Percentiles rank a stretch among this genome's conserved stretches.
phyloP scores from a whole-genome alignment of 805 yeast genomes.

The Isabelozyma heimii region DNA sequence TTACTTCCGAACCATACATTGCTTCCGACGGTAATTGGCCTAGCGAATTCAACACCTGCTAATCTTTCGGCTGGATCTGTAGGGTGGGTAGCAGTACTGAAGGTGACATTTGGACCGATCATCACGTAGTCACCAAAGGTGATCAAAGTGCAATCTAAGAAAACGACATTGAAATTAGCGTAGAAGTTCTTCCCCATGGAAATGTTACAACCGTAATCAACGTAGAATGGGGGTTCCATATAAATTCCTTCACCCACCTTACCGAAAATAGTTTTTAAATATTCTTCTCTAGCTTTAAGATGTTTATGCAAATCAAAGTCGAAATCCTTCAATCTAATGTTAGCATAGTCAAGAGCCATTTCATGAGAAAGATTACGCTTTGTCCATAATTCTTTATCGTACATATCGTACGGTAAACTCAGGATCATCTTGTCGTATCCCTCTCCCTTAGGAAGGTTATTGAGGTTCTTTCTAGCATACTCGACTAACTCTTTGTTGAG shows the following conservation, averaged over 20 bases:
- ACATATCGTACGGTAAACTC: conserved; percentile 44
- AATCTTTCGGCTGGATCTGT: conserved; percentile 45
- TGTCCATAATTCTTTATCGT: conserved; percentile 21
- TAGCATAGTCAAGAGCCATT: conserved; percentile 29
- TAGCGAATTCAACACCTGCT: conserved; percentile 50
- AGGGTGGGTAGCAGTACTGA: conserved; percentile 67
- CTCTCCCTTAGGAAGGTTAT: conserved; percentile 31
- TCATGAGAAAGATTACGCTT: conserved; percentile 34
- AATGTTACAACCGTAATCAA: conserved; percentile 68
- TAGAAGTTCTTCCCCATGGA: conserved; percentile 57
- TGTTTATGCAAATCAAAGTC: conserved; percentile 23
- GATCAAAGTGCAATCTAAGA: conserved; percentile 61
- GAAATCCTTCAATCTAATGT: conserved; percentile 31
- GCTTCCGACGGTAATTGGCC: conserved; percentile 58
- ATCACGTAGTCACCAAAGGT: conserved; percentile 58
- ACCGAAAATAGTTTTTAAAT: conserved; percentile 47
- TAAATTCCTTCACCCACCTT: conserved; percentile 34
- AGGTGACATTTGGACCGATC: conserved; percentile 61
- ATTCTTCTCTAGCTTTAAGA: conserved; percentile 32
- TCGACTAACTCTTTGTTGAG: conserved; percentile 31
- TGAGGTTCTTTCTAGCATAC: conserved; percentile 30
- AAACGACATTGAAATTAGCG: conserved; percentile 53
- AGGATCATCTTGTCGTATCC: conserved; percentile 59
- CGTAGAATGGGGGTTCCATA: conserved; percentile 58
- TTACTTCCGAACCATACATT: conserved; percentile 68